A percentile compares a stretch with the other conserved stretches of the same genome.
Evolutionary conservation across 371 early-diverging fungal genomes (phyloP).

Genomic region (Saksenaea vasiformis): DNA sequence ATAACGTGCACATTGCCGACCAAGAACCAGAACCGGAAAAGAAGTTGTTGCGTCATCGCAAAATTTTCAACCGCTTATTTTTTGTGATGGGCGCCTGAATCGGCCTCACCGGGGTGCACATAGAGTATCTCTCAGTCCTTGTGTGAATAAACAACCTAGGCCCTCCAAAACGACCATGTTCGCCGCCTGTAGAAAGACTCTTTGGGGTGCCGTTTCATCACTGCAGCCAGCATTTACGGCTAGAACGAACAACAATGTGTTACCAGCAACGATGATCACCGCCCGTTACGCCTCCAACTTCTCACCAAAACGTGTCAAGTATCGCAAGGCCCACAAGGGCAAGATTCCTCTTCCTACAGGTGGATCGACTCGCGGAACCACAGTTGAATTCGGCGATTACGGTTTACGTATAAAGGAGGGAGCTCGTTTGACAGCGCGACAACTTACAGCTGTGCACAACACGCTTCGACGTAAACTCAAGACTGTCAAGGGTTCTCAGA

Average conservation of each 20-base stretch:
- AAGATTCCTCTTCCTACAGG: constrained; percentile 81
- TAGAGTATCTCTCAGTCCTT: no score
- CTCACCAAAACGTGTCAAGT: constrained; percentile 80
- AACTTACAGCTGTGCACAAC: constrained; percentile 79
- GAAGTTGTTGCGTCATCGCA: no score
- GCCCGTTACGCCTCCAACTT: constrained; percentile 63
- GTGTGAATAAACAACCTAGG: not conserved
- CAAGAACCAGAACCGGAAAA: no score
- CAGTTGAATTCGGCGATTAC: constrained; percentile 87
- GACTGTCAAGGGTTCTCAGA: constrained; percentile 81
- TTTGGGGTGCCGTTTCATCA: not conserved
- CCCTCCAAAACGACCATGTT: not conserved
- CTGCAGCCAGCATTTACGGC: not conserved
- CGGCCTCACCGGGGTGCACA: no score
- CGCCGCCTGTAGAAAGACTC: not conserved
- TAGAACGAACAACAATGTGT: not conserved
- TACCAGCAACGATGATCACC: not conserved
- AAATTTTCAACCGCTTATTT: no score
- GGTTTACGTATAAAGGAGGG: constrained; percentile 88
- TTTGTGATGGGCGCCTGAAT: no score
- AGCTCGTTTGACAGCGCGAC: constrained; percentile 79
- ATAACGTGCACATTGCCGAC: no score
- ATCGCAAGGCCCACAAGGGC: constrained; percentile 90
- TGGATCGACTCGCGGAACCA: constrained; percentile 86
- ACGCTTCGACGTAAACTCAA: constrained; percentile 82